Conservation (phyloP, 2,329 filamentous ascomycete genomes). For the Leptographium lundbergii region DNA sequence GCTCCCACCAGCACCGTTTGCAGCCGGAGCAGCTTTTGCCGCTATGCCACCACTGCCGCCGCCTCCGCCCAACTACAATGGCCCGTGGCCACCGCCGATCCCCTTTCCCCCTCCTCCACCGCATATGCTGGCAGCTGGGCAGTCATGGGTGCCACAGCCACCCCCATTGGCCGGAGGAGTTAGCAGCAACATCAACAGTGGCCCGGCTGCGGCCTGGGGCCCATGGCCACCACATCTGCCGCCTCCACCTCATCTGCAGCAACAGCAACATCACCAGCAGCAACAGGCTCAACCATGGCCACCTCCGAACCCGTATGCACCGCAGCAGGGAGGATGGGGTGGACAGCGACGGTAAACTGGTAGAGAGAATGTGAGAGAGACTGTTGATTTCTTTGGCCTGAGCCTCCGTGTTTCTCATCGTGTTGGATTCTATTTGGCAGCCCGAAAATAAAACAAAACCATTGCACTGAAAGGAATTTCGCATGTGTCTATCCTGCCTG, state of each 20-base stretch:
- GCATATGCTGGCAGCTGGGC: background rate
- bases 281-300: slow-evolving; percentile 1
- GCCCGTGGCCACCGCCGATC: slow-evolving; percentile 8
- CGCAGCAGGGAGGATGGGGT: background rate
- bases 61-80: slow-evolving; percentile 8
- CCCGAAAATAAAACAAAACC: too few species aligned
- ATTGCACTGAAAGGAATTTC: too few species aligned
- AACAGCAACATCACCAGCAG: background rate
- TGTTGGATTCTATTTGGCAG: too few species aligned
- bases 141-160: background rate
- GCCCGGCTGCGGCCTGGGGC: background rate
- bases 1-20: background rate
- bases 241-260: too few species aligned
- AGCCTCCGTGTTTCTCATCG: too few species aligned
- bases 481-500: too few species aligned
- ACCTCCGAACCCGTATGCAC: background rate
- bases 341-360: background rate
- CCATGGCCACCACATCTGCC: background rate
- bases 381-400: too few species aligned
- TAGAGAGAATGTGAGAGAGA: too few species aligned
- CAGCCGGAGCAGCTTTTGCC: background rate
- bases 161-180: background rate
- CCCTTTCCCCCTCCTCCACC: slow-evolving; percentile 1
- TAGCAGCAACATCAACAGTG: background rate
- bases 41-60: background rate